Evolutionary conservation across 2,329 filamentous ascomycete genomes (phyloP), one percentile per base, ranked within the genome.

Genomic region (Plenodomus lindquistii): DNA sequence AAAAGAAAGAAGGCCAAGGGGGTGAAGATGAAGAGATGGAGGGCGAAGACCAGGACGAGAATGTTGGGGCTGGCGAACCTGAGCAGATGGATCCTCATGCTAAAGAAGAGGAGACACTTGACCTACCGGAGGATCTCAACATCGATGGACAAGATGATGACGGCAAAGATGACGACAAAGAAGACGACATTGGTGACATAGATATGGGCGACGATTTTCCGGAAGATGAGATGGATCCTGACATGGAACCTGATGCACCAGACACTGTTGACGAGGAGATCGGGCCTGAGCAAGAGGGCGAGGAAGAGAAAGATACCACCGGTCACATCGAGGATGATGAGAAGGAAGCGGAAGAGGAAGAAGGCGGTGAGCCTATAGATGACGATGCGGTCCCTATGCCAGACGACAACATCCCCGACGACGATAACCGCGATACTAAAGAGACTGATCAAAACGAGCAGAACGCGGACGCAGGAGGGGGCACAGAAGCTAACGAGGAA

Each of bases 121-220:
- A 92, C 38, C 78, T 96, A 18, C 91, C 91, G 0, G 91, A 96
- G 36, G 90, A 96, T 56, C 87, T 97, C 79, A 86, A 95, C 48
- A 81, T 94, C 46, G 87, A 93, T 55, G 87, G 83, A 8, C 77
- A 89, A 21, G 81, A 75, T 8, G 78, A 81, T 16, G 81, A 82
- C 4, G 78, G 84, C 45, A 72, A 88, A 44, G 79, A 80, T 2
- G 73, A 77, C 34, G 59, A 63, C 34, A 45, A 63, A 36, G 65
- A 62, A 2, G 73, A 77, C 34, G 59, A 63, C 34, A 44, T 64
- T 37, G 65, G 62, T 2, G 65, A 72, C 27, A 68, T 70, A 59
- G 67, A 71, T 29, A 70, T 72, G 42, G 70, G 67, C 21, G 68
- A 71, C 8, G 66, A 73, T 36, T 44, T 67, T 7, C 57, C 55